These are phyloP conservation scores for Huntiella savannae DNA, from an alignment of 2,329 filamentous ascomycete genomes.

Conservation along the genomic window DNA sequence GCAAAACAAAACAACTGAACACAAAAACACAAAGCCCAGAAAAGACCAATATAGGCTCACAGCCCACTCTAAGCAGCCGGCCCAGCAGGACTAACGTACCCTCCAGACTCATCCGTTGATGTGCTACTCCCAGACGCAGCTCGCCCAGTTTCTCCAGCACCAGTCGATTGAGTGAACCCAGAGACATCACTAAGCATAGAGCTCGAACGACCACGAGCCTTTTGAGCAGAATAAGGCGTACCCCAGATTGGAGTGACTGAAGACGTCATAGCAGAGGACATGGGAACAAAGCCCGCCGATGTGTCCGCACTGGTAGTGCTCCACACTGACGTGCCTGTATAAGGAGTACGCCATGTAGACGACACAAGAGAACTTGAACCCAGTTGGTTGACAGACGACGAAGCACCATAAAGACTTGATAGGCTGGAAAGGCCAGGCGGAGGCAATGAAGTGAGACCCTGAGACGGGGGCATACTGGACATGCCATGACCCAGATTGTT, in stretches of 20 bases:
- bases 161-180: slow-evolving; percentile 45
- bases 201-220: slow-evolving; percentile 38
- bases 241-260: background rate
- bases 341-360: slow-evolving; percentile 19
- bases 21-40: slow-evolving; percentile 3
- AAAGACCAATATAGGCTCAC: background rate
- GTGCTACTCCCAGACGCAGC: slow-evolving; percentile 1
- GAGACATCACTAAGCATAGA: slow-evolving; percentile 49
- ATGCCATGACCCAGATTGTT: background rate
- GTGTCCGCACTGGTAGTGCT: slow-evolving; percentile 15
- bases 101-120: background rate
- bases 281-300: slow-evolving; percentile 20
- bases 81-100: background rate
- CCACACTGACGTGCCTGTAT: background rate
- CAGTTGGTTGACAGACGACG: background rate
- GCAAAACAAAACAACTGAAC: slow-evolving; percentile 2
- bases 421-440: slow-evolving; percentile 1
- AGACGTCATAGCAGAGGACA: background rate
- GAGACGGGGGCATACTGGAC: slow-evolving; percentile 18
- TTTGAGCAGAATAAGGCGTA: slow-evolving; percentile 13
- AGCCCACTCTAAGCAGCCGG: background rate
- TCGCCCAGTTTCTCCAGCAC: slow-evolving; percentile 12
- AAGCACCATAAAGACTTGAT: background rate
- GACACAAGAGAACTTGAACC: background rate
- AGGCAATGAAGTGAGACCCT: background rate